A percentile compares a stretch with the other conserved stretches of the same genome.
phyloP scores from a whole-genome alignment of 257 asterid species.

The Verbascum thapsus region DNA sequence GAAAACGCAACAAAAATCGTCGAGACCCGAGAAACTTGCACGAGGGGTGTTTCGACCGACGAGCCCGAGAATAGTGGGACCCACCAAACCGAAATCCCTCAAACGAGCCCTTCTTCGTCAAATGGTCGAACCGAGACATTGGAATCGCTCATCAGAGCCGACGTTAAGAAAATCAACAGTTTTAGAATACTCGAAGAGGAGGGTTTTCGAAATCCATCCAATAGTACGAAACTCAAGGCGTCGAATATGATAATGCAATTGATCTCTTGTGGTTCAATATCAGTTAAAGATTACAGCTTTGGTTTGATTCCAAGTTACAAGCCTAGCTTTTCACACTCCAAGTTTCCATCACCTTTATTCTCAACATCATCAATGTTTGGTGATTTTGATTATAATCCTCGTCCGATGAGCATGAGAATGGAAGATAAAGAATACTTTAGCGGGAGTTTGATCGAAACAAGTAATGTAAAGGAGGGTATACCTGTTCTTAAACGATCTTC shows the following conservation, averaged over 20 bases:
- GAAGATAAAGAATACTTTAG: constrained; percentile 95
- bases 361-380: constrained; percentile 73
- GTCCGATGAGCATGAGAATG: constrained; percentile 51
- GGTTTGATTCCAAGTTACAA: constrained; percentile 78
- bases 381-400: constrained; percentile 83
- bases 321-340: constrained; percentile 81
- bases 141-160: constrained; percentile 88
- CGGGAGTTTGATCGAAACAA: constrained; percentile 86
- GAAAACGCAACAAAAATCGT: constrained; percentile 46
- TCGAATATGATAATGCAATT: constrained; percentile 91
- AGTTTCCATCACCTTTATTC: constrained; percentile 75
- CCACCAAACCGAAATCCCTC: constrained; percentile 36
- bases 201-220: constrained; percentile 50
- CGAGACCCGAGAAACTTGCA: constrained; percentile 52
- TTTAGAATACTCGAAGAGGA: constrained; percentile 76
- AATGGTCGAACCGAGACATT: constrained; percentile 79
- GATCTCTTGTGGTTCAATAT: constrained; percentile 88
- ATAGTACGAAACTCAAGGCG: constrained; percentile 63
- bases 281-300: constrained; percentile 88
- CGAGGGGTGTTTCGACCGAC: constrained; percentile 76
- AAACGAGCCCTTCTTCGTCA: constrained; percentile 61
- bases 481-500: constrained; percentile 74
- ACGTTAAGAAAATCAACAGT: constrained; percentile 75
- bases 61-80: constrained; percentile 41
- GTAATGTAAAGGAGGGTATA: constrained; percentile 39